Conservation (phyloP, 208 protist species). For the Trypanosoma theileri region DNA sequence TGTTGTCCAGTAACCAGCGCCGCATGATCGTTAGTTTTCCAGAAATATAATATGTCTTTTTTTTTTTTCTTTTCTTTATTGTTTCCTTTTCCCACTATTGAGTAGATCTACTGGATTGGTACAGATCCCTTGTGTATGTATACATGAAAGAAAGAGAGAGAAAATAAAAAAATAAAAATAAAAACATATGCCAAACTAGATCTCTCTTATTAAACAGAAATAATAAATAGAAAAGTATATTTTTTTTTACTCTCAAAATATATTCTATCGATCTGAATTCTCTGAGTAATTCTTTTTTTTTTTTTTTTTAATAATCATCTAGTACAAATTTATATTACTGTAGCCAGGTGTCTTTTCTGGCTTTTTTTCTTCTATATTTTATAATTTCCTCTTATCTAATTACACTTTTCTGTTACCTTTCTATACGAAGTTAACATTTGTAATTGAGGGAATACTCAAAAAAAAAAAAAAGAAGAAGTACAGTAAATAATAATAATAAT, state of each 20-base stretch:
- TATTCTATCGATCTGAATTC: no score
- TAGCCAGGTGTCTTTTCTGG: conserved; percentile 5
- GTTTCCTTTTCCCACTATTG: no score
- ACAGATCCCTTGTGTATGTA: no score
- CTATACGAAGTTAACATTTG: no score
- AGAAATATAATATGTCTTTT: background rate
- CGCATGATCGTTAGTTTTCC: conserved; percentile 8
- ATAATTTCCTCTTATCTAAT: background rate
- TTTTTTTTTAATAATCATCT: background rate
- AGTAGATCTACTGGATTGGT: no score
- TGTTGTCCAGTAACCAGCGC: conserved; percentile 2
- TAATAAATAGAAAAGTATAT: no score
- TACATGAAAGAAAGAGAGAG: no score
- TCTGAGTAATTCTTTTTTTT: background rate
- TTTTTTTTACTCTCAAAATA: no score
- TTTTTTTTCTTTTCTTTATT: no score
- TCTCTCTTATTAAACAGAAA: no score
- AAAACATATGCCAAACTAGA: no score
- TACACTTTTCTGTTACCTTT: background rate
- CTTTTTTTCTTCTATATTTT: conserved; percentile 12
- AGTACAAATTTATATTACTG: background rate
- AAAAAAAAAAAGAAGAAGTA: background rate
- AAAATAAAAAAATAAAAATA: no score
- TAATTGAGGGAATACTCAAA: background rate
- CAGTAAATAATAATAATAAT: background rate